Evolutionary conservation across 306 rosid species (phyloP).

Genomic region (Cicer yamashitae): DNA sequence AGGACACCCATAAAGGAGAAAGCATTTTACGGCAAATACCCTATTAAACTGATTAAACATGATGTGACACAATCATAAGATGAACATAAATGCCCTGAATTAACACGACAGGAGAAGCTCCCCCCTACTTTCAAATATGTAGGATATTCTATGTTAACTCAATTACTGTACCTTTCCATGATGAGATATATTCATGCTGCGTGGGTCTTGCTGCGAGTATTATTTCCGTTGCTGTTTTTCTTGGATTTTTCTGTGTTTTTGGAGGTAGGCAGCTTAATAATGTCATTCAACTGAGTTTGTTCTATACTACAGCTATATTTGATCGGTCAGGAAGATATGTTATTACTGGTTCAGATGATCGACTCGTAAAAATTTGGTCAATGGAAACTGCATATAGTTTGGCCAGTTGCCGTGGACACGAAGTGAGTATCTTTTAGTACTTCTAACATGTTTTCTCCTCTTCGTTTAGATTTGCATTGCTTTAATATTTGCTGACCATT

Average conservation of each 20-base stretch:
- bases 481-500: slow-evolving; percentile 33
- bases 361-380: slow-evolving; percentile 96
- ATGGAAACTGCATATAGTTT: slow-evolving; percentile 98
- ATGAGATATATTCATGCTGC: slow-evolving; percentile 21
- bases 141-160: slow-evolving; percentile 34
- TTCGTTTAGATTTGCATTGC: slow-evolving; percentile 29
- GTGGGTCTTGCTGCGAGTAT: slow-evolving; percentile 18
- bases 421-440: slow-evolving; percentile 62
- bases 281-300: slow-evolving; percentile 45
- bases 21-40: background rate
- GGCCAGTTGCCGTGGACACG: slow-evolving; percentile 99
- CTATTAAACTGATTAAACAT: slow-evolving; percentile 7
- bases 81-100: slow-evolving; percentile 19
- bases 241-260: slow-evolving; percentile 33
- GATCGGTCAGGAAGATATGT: slow-evolving; percentile 96
- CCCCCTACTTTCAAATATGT: background rate
- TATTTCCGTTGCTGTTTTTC: slow-evolving; percentile 23
- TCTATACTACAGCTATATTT: slow-evolving; percentile 76
- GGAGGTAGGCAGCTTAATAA: slow-evolving; percentile 37
- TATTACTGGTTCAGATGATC: slow-evolving; percentile 97
- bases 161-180: slow-evolving; percentile 34
- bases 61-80: background rate
- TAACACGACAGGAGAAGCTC: slow-evolving; percentile 15
- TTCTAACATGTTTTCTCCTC: slow-evolving; percentile 22
- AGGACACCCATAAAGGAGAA: slow-evolving; percentile 9